phyloP scores from a whole-genome alignment of 2,329 filamentous ascomycete species.

The Sporothrix variecibatus region DNA sequence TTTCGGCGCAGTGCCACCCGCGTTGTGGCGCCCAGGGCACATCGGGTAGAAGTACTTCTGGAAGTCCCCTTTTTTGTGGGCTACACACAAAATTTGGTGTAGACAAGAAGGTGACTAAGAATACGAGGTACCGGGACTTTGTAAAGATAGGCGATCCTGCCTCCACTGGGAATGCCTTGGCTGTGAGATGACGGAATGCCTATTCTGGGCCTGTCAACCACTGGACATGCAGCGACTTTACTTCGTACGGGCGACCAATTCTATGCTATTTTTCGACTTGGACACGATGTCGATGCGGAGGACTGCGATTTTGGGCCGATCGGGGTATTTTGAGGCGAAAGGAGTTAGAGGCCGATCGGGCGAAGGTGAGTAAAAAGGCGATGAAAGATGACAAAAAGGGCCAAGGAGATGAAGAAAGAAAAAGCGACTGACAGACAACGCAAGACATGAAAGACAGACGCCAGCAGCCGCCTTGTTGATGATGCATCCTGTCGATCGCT shows the following conservation, averaged over 20 bases:
- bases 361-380: background rate
- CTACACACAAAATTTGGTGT: background rate
- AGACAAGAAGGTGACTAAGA: background rate
- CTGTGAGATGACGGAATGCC: constrained; percentile 11
- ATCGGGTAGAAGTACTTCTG: background rate
- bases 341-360: background rate
- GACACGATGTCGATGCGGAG: background rate
- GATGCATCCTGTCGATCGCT: constrained; percentile 5
- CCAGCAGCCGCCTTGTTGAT: background rate
- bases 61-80: background rate
- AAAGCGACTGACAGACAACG: background rate
- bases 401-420: background rate
- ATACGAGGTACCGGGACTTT: constrained; percentile 15
- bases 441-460: background rate
- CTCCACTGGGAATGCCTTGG: constrained; percentile 15
- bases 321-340: background rate
- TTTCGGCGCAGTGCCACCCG: constrained; percentile 22
- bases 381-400: background rate
- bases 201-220: background rate
- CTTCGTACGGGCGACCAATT: background rate
- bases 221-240: too few relatives aligned
- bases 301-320: background rate
- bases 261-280: background rate
- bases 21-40: constrained; percentile 11
- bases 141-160: constrained; percentile 12